A percentile compares a stretch with the other conserved stretches of the same genome.
Evolutionary conservation across 257 asterid genomes (phyloP).

Genomic region (Verbascum thapsus): DNA sequence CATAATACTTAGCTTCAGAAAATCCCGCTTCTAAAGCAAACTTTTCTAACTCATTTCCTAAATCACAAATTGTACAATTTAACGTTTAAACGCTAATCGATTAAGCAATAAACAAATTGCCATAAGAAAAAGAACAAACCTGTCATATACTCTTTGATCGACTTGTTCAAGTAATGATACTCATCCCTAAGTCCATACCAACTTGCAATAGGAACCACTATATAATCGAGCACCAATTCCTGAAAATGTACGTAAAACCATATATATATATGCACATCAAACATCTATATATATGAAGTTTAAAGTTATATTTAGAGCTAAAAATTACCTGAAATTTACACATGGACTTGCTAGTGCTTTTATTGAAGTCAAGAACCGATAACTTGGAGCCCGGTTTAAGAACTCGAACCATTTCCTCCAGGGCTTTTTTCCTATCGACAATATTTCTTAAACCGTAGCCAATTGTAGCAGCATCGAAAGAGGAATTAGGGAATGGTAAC

Average conservation of each 20-base stretch:
- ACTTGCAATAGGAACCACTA: constrained; percentile 58
- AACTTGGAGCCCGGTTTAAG: constrained; percentile 55
- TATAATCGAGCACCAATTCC: constrained; percentile 59
- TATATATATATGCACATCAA: background rate
- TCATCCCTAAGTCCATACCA: constrained; percentile 52
- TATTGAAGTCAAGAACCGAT: constrained; percentile 62
- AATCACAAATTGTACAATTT: too few relatives aligned
- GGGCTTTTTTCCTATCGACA: constrained; percentile 45
- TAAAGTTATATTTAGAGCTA: background rate
- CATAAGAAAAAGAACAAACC: too few relatives aligned
- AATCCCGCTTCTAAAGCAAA: too few relatives aligned
- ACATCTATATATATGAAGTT: background rate
- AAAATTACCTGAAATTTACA: constrained; percentile 44
- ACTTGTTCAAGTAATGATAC: constrained; percentile 60
- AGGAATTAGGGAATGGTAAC: constrained; percentile 55
- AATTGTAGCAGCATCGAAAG: constrained; percentile 59
- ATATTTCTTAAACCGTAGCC: constrained; percentile 65
- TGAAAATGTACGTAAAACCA: constrained; percentile 22
- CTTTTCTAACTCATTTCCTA: too few relatives aligned
- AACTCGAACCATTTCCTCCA: constrained; percentile 56
- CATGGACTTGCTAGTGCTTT: constrained; percentile 35
- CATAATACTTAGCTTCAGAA: too few relatives aligned
- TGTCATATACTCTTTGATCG: constrained; percentile 51
- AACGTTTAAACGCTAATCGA: too few relatives aligned
- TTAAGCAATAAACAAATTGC: too few relatives aligned